A percentile compares a stretch with the other conserved stretches of the same genome.
These are phyloP conservation scores for Spinacia oleracea DNA, from an alignment of 179 eudicot species.

Conservation along the genomic window DNA sequence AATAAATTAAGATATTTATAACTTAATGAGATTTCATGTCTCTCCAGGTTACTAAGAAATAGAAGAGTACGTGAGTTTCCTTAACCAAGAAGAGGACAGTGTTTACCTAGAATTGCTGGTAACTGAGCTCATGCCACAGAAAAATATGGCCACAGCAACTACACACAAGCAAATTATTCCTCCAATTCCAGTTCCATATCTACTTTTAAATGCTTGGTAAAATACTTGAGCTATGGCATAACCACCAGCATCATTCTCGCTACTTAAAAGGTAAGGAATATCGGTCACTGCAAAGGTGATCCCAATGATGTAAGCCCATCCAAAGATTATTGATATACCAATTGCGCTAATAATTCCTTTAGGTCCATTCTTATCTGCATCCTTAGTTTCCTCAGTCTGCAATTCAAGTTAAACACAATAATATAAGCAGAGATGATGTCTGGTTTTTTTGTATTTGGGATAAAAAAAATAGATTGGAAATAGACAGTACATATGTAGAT, in stretches of 20 bases:
- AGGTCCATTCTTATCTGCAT: slow-evolving; percentile 89
- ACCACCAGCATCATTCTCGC: slow-evolving; percentile 78
- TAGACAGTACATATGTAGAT: background rate
- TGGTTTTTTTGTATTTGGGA: background rate
- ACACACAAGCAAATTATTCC: slow-evolving; percentile 85
- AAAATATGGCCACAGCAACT: slow-evolving; percentile 83
- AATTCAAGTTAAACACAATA: slow-evolving; percentile 6
- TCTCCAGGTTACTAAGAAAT: background rate
- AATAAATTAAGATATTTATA: background rate
- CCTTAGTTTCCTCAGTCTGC: slow-evolving; percentile 95
- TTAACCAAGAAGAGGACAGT: background rate
- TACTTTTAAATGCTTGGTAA: slow-evolving; percentile 66
- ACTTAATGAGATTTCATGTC: background rate
- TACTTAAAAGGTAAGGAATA: slow-evolving; percentile 67
- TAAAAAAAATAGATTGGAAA: background rate
- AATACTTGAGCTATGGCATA: slow-evolving; percentile 92
- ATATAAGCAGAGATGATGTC: background rate
- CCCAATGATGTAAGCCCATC: slow-evolving; percentile 94
- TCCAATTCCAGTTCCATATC: slow-evolving; percentile 82
- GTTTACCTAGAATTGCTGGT: slow-evolving; percentile 95
- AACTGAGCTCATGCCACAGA: slow-evolving; percentile 91
- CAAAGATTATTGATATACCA: slow-evolving; percentile 81
- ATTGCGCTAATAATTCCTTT: slow-evolving; percentile 87
- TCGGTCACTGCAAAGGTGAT: slow-evolving; percentile 87
- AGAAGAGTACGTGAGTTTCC: background rate